Percentiles rank a stretch among this genome's conserved stretches.
Evolutionary conservation across 108 stramenopile genomes (phyloP).

Genomic region (Stephanodiscus minutulus): DNA sequence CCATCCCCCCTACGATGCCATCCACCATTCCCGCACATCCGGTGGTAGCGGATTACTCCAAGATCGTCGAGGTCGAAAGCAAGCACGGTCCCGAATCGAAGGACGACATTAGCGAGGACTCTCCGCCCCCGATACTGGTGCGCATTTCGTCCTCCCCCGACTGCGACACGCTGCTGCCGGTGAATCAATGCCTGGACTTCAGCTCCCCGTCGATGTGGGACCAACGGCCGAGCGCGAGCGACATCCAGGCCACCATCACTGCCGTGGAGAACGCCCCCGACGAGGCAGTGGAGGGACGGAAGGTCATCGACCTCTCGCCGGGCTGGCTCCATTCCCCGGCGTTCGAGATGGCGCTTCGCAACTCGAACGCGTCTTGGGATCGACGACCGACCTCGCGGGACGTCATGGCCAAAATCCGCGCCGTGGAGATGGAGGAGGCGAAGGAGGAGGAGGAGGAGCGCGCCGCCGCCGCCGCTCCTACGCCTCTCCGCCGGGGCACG

Average conservation of each 20-base stretch:
- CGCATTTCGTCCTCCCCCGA: conserved; percentile 25
- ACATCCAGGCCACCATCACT: conserved; percentile 35
- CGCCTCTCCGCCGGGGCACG: conserved; percentile 2
- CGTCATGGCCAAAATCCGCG: conserved; percentile 47
- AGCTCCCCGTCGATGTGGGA: conserved; percentile 28
- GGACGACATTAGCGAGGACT: conserved; percentile 1
- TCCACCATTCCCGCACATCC: not conserved
- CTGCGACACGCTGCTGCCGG: not conserved
- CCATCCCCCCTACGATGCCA: conserved; percentile 3
- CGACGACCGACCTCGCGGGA: conserved; percentile 43
- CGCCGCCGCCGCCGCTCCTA: not conserved
- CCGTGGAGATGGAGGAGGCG: conserved; percentile 34
- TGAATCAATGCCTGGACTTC: not conserved
- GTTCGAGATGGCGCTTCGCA: conserved; percentile 40
- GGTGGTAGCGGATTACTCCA: not conserved
- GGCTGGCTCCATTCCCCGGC: conserved; percentile 31
- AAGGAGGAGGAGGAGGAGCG: conserved; percentile 24
- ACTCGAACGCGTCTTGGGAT: conserved; percentile 51
- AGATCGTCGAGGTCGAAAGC: not conserved
- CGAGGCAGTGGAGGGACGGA: conserved; percentile 14
- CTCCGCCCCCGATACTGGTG: conserved; percentile 24
- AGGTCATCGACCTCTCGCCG: conserved; percentile 27
- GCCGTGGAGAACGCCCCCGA: conserved; percentile 31
- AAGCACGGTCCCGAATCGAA: not conserved
- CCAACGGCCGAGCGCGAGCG: conserved; percentile 23